phyloP scores from a whole-genome alignment of 208 protist species.

The Acanthamoeba castellanii region DNA sequence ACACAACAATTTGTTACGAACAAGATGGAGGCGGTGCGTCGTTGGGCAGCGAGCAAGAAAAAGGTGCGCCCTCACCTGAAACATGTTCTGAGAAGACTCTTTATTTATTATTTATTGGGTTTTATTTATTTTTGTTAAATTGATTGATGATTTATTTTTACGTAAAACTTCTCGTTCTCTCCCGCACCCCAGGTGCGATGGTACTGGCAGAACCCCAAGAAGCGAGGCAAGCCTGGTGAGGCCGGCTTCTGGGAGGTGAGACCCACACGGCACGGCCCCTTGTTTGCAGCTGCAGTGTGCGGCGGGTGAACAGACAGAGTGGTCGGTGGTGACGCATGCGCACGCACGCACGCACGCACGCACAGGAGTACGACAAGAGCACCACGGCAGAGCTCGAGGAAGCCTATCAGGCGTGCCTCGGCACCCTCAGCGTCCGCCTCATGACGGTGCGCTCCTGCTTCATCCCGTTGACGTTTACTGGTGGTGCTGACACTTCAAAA shows the following conservation, averaged over 20 bases:
- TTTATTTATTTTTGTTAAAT: not conserved
- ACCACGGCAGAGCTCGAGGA: constrained; percentile 20
- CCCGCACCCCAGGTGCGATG: not conserved
- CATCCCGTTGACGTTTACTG: not conserved
- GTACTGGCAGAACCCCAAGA: constrained; percentile 47
- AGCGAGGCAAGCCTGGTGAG: constrained; percentile 12
- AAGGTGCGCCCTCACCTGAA: not conserved
- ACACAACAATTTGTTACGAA: not conserved
- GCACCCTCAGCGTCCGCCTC: not conserved
- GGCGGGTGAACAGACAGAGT: no score
- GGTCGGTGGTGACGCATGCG: no score
- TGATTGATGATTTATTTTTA: no score
- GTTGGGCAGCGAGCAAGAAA: not conserved
- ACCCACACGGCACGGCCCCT: not conserved
- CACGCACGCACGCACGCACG: no score
- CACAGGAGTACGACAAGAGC: constrained; percentile 26
- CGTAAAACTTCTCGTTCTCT: not conserved
- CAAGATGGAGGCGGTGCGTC: not conserved
- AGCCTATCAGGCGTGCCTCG: not conserved
- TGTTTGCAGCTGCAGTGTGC: no score
- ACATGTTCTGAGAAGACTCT: not conserved
- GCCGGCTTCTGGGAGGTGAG: constrained; percentile 21
- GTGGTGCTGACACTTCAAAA: not conserved
- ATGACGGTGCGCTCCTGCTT: not conserved
- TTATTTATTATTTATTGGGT: not conserved